Percentiles rank a stretch among this genome's conserved stretches.
These are phyloP conservation scores for Chlorociboria aeruginascens DNA, from an alignment of 495 filamentous ascomycete species.

Conservation along the genomic window DNA sequence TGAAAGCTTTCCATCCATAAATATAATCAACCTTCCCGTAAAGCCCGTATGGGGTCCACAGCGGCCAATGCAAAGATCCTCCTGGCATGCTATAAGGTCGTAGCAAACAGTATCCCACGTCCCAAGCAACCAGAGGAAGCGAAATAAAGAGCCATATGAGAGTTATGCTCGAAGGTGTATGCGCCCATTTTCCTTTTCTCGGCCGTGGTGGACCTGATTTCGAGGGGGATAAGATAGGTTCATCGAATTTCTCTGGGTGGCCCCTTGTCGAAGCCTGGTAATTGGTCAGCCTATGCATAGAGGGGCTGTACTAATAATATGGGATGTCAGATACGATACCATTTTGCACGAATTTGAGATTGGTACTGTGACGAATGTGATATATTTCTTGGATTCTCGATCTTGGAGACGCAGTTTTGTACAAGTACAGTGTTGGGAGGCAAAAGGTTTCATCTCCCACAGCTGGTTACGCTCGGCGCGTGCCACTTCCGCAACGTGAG, in stretches of 20 bases:
- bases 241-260: constrained; percentile 13
- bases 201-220: constrained; percentile 20
- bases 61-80: constrained; percentile 56
- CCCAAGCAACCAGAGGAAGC: constrained; percentile 77
- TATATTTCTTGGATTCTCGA: neutral
- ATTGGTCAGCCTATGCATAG: neutral
- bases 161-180: constrained; percentile 52
- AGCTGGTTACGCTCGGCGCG: neutral
- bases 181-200: constrained; percentile 38
- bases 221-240: constrained; percentile 11
- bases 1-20: constrained; percentile 71
- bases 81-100: constrained; percentile 80
- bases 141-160: constrained; percentile 68
- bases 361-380: neutral
- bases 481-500: neutral
- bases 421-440: neutral
- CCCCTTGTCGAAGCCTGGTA: constrained; percentile 17
- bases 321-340: constrained; percentile 1
- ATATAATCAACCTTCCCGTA: constrained; percentile 74
- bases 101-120: constrained; percentile 66
- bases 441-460: neutral
- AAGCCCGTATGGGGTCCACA: constrained; percentile 72
- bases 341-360: constrained; percentile 2
- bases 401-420: too few species aligned
- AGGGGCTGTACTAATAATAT: too few species aligned